phyloP scores from a whole-genome alignment of 179 eudicot genomes.

The Nepenthes alata region DNA sequence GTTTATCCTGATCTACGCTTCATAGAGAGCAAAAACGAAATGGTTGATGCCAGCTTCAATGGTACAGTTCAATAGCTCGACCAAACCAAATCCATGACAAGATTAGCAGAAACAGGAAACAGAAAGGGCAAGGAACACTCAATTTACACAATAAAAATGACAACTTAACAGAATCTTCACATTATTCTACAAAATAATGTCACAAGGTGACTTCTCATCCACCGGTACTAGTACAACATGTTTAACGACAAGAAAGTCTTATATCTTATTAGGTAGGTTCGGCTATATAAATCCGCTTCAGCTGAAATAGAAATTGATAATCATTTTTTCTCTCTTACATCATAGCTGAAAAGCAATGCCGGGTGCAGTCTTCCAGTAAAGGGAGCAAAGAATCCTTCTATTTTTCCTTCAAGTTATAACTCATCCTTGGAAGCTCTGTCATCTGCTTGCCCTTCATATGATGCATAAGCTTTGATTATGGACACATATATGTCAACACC shows the following conservation, averaged over 20 bases:
- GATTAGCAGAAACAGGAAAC: too few species aligned
- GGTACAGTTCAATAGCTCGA: too few species aligned
- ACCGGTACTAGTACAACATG: too few species aligned
- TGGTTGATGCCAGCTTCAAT: too few species aligned
- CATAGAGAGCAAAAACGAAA: too few species aligned
- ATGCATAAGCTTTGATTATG: constrained; percentile 53
- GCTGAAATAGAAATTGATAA: background rate
- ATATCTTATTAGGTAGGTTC: background rate
- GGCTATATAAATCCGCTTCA: background rate
- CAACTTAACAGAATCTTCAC: too few species aligned
- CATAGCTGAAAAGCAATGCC: background rate
- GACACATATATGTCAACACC: constrained; percentile 54
- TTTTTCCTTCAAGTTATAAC: constrained; percentile 17
- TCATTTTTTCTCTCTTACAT: background rate
- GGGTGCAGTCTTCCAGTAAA: background rate
- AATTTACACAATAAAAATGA: too few species aligned
- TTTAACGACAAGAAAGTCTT: background rate
- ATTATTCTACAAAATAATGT: too few species aligned
- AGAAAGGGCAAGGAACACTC: too few species aligned
- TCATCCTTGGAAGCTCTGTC: constrained; percentile 37
- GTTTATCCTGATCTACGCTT: too few species aligned
- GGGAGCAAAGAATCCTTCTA: background rate
- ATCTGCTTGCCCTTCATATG: constrained; percentile 24
- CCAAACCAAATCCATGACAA: too few species aligned
- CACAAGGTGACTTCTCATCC: background rate